phyloP scores from a whole-genome alignment of 768 basidiomycete genomes.

The Inosperma sp. region DNA sequence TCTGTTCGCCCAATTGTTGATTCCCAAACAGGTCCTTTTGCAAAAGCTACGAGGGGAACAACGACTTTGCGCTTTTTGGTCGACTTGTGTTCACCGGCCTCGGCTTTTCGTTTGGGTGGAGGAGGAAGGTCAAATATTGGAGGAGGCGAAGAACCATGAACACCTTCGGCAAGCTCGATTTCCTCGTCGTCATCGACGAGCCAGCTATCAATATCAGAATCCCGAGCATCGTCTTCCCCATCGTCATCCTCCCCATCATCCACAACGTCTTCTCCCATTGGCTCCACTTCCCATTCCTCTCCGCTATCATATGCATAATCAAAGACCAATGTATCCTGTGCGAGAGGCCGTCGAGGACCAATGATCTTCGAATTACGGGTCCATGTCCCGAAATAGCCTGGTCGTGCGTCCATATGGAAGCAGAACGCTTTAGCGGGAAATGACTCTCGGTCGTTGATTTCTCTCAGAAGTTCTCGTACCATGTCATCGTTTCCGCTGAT shows the following conservation, averaged over 20 bases:
- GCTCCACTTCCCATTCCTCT: constrained; percentile 94
- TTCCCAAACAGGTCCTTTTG: constrained; percentile 84
- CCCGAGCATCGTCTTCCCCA: constrained; percentile 52
- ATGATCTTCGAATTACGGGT: constrained; percentile 74
- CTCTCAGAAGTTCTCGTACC: constrained; percentile 58
- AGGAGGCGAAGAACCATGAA: constrained; percentile 32
- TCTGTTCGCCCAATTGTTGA: constrained; percentile 57
- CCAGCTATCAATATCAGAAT: constrained; percentile 78
- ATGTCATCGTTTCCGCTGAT: constrained; percentile 63
- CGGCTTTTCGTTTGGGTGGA: constrained; percentile 61
- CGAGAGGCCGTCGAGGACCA: constrained; percentile 80
- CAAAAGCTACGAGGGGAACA: constrained; percentile 72
- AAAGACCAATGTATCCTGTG: constrained; percentile 65
- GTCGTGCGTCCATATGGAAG: constrained; percentile 79
- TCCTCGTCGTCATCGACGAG: constrained; percentile 72
- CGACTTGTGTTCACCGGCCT: constrained; percentile 42
- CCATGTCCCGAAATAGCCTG: constrained; percentile 95
- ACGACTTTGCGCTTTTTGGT: constrained; percentile 75
- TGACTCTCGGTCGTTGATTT: constrained; percentile 55
- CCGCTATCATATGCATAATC: constrained; percentile 95
- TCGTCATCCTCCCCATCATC: constrained; percentile 68
- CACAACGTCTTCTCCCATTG: constrained; percentile 67
- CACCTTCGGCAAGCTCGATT: constrained; percentile 38
- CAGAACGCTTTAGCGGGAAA: constrained; percentile 80
- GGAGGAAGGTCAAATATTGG: constrained; percentile 26